These are phyloP conservation scores for Pestalotiopsis sp. DNA, from an alignment of 2,329 filamentous ascomycete species.

Conservation along the genomic window DNA sequence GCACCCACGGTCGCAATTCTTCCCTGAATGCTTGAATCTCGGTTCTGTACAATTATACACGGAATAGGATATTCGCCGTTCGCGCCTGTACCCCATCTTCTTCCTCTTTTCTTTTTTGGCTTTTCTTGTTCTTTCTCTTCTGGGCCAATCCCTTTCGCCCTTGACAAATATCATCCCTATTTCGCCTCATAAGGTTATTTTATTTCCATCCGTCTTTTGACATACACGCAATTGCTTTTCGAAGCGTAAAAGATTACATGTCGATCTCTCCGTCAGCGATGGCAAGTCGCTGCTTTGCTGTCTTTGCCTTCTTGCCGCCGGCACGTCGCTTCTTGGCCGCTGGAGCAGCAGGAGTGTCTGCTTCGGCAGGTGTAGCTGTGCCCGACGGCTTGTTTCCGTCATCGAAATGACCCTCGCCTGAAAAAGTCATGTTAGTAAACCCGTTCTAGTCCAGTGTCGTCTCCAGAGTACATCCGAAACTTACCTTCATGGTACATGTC, in stretches of 20 bases:
- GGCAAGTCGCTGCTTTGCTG: slow-evolving; percentile 68
- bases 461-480: slow-evolving; percentile 35
- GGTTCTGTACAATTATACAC: slow-evolving; percentile 11
- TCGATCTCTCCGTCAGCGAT: slow-evolving; percentile 65
- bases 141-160: background rate
- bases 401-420: slow-evolving; percentile 96
- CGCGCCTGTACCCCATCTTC: background rate
- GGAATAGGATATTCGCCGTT: background rate
- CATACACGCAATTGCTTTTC: background rate
- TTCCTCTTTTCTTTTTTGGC: background rate
- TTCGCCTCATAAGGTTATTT: background rate
- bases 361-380: slow-evolving; percentile 77
- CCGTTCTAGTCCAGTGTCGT: background rate
- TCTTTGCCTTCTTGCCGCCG: slow-evolving; percentile 66
- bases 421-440: slow-evolving; percentile 33
- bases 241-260: slow-evolving; percentile 21
- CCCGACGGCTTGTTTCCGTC: slow-evolving; percentile 84
- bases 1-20: slow-evolving; percentile 1
- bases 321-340: slow-evolving; percentile 59
- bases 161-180: background rate
- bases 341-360: slow-evolving; percentile 46
- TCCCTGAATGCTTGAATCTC: slow-evolving; percentile 2
- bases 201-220: background rate
- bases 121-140: background rate
- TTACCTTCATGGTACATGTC: slow-evolving; percentile 99